phyloP scores from a whole-genome alignment of 768 basidiomycete species.

The Lepiota brunneoincarnata region DNA sequence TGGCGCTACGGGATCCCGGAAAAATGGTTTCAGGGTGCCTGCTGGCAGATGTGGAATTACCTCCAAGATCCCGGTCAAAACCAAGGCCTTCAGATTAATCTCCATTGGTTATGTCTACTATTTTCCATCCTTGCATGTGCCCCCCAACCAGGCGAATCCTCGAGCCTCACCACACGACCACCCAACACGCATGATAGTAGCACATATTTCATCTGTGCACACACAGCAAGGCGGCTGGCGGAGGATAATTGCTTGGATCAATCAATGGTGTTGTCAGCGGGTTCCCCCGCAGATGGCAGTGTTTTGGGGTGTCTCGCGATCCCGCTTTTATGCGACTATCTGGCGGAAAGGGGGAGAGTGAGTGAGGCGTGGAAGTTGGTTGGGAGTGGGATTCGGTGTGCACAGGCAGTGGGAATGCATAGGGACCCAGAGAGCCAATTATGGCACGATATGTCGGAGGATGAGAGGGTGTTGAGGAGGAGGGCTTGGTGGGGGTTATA shows the following conservation, averaged over 20 bases:
- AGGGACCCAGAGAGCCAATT: conserved; percentile 38
- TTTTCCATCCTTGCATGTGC: conserved; percentile 46
- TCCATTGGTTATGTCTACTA: conserved; percentile 49
- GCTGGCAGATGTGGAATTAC: conserved; percentile 44
- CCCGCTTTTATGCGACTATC: conserved; percentile 41
- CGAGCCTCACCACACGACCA: conserved; percentile 10
- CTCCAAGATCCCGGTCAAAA: conserved; percentile 26
- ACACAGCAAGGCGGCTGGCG: conserved; percentile 42
- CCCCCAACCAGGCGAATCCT: conserved; percentile 25
- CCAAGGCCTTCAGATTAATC: conserved; percentile 38
- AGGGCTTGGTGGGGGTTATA: conserved; percentile 43
- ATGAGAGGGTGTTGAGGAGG: conserved; percentile 38
- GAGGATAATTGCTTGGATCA: conserved; percentile 41
- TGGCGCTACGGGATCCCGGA: conserved; percentile 52
- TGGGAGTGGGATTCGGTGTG: conserved; percentile 37
- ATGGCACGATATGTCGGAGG: conserved; percentile 43
- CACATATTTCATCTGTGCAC: conserved; percentile 39
- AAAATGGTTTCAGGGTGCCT: conserved; percentile 42
- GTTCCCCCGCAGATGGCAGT: conserved; percentile 44
- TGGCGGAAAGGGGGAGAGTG: conserved; percentile 43
- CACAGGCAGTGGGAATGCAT: conserved; percentile 41
- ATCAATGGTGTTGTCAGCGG: conserved; percentile 30
- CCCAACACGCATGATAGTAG: conserved; percentile 16
- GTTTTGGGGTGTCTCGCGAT: conserved; percentile 45
- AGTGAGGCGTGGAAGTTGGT: conserved; percentile 50